These are phyloP conservation scores for Talaromyces sp. DNA, from an alignment of 2,329 filamentous ascomycete species.

Conservation along the genomic window DNA sequence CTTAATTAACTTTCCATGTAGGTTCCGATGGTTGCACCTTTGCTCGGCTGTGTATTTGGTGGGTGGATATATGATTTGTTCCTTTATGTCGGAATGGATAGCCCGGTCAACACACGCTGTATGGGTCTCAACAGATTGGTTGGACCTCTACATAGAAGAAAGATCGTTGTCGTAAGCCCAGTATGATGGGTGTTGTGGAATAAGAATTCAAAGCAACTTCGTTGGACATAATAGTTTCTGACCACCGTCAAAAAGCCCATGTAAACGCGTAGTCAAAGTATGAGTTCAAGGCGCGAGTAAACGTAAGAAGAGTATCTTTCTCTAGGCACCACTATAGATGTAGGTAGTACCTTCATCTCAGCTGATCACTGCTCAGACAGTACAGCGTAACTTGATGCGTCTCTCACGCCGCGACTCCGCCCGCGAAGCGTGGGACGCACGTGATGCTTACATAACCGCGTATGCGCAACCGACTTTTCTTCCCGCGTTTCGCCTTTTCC, in stretches of 20 bases:
- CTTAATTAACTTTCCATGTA: conserved; percentile 28
- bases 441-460: conserved; percentile 7
- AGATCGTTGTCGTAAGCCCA: conserved; percentile 16
- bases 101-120: conserved; percentile 69
- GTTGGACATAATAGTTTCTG: too few relatives aligned
- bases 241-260: too few relatives aligned
- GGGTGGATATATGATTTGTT: conserved; percentile 69
- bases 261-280: too few relatives aligned
- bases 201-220: too few relatives aligned
- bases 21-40: conserved; percentile 74
- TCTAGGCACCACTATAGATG: too few relatives aligned
- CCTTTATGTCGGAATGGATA: conserved; percentile 67
- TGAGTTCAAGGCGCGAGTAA: too few relatives aligned
- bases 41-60: conserved; percentile 65
- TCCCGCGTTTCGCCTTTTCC: conserved; percentile 6
- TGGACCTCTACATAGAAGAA: conserved; percentile 20
- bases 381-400: too few relatives aligned
- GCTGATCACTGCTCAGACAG: too few relatives aligned
- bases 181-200: conserved; percentile 13
- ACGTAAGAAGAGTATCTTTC: too few relatives aligned
- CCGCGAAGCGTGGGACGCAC: too few relatives aligned
- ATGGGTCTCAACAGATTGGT: conserved; percentile 62
- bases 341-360: too few relatives aligned
- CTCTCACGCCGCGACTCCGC: too few relatives aligned
- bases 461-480: conserved; percentile 18